Evolutionary conservation across 2,329 filamentous ascomycete genomes (phyloP).

Genomic region (Celoporthe dispersa): DNA sequence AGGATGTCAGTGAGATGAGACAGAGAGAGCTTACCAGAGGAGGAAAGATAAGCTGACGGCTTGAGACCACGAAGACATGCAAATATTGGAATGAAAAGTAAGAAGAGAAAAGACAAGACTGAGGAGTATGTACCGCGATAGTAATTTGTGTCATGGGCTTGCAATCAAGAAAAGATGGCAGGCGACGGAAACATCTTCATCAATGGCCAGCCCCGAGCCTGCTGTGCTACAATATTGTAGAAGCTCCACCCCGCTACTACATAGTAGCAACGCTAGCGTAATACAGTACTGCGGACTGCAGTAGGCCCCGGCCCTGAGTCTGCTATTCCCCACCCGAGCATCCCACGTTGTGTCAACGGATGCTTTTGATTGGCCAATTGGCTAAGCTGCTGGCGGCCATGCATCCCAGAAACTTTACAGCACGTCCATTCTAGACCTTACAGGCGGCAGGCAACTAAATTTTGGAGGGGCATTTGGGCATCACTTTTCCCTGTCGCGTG

Average conservation of each 20-base stretch:
- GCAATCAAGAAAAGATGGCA: background rate
- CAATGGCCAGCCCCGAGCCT: background rate
- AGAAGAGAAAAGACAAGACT: background rate
- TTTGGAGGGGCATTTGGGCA: constrained; percentile 23
- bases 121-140: background rate
- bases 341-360: constrained; percentile 8
- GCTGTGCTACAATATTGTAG: background rate
- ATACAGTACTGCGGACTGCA: background rate
- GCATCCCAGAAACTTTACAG: background rate
- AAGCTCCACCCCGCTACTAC: background rate
- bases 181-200: background rate
- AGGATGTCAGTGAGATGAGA: background rate
- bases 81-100: background rate
- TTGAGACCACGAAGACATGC: too few relatives aligned
- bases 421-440: background rate
- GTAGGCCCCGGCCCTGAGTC: background rate
- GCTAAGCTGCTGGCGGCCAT: background rate
- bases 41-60: background rate
- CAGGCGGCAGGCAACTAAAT: constrained; percentile 11
- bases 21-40: background rate
- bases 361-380: constrained; percentile 25
- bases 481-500: background rate
- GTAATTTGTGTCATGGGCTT: background rate
- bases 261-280: background rate
- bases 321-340: background rate